Conservation (phyloP, 352 stramenopile species). For the Poterioochromonas sp. region DNA sequence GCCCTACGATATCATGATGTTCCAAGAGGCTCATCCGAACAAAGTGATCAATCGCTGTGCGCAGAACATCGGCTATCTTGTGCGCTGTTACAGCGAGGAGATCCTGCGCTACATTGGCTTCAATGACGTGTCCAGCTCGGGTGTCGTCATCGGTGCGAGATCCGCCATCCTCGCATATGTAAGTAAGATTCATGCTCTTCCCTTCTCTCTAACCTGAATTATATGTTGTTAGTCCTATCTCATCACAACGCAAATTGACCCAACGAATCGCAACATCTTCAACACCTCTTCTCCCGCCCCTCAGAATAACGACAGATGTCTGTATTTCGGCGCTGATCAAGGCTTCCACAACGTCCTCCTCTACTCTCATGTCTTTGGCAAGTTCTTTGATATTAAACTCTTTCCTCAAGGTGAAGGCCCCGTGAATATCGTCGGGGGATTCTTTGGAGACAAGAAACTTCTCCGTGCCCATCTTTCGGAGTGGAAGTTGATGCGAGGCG, state of each 20-base stretch:
- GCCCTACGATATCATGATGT: neutral
- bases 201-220: too few relatives aligned
- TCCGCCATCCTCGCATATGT: neutral
- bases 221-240: neutral
- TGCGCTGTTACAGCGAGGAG: neutral
- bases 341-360: constrained; percentile 10
- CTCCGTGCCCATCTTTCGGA: neutral
- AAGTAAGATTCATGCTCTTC: too few relatives aligned
- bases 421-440: neutral
- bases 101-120: neutral
- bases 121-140: neutral
- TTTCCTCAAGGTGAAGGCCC: constrained; percentile 19
- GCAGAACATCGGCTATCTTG: neutral
- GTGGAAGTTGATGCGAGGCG: neutral
- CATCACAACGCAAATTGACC: neutral
- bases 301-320: neutral
- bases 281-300: neutral
- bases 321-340: neutral
- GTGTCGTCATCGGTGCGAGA: neutral
- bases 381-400: neutral
- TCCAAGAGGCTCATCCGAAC: neutral
- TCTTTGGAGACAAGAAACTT: constrained; percentile 1
- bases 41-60: neutral
- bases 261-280: neutral
- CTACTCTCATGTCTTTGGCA: neutral